Base-by-base conservation (phyloP, 257 asterid genomes). In the Avicennia marina region DNA sequence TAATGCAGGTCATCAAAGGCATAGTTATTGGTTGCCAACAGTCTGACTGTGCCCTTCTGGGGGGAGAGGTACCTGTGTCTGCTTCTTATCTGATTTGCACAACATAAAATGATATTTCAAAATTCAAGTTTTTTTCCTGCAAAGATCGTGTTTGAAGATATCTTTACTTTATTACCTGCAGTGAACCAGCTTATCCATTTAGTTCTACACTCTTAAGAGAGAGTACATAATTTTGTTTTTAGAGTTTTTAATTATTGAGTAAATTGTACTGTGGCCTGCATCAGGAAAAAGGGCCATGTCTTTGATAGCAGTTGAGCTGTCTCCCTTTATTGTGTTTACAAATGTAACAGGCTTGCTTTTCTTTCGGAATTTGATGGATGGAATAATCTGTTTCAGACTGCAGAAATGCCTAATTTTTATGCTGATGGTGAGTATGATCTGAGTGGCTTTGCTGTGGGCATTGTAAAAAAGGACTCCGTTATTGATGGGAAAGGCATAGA, bases 351-450 rank as follows among this genome's bases (percentile, higher is more conserved):
- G 13, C 16, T 31, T 34, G 57, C 53, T 41, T 17, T n/a, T 55
- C 47, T 58, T 12, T 18, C 32, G 27, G 44, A 11, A 34, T 36
- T 48, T 60, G 49, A 60, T 19, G 43, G 50, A 52, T 36, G 63
- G 26, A 6, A 41, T 15, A 20, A 25, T 78, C 34, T 21, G 25
- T 74, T 76, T 63, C 83, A 91, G 98, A 91, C 97, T 21, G 98
- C 98, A 40, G 98, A 91, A 79, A 91, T 91, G 98, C 98, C 98
- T 43, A 95, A 74, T 53, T 88, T 91, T 56, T 91, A 91, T 60
- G 89, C 93, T 15, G 88, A 79, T 22, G 95, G 98, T 16, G 98
- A 91, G 64, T 91, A 88, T 67, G 98, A 91, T 72, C 75, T 91
- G 38, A 91, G 98, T 53, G 98, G 96, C 61, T 91, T 85, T 66